These are phyloP conservation scores for Brachypodium distachyon DNA, from an alignment of 202 grass and related monocot genomes.

Conservation along the genomic window DNA sequence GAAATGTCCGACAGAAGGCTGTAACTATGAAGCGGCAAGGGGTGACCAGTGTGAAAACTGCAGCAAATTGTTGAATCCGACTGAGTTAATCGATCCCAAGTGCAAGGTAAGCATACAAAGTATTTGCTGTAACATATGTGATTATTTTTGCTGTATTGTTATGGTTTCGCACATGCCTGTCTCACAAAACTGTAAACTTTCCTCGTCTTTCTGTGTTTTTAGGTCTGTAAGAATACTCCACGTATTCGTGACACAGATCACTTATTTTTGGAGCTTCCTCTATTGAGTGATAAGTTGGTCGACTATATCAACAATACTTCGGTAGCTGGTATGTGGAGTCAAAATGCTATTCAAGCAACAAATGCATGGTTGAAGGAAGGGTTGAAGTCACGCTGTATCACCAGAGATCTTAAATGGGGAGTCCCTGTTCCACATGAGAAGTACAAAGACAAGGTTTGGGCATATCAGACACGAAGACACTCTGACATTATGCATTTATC, in stretches of 20 bases:
- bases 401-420: constrained; percentile 99
- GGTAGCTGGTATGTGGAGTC: constrained; percentile 82
- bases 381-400: constrained; percentile 82
- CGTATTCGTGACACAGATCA: constrained; percentile 86
- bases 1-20: constrained; percentile 68
- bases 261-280: constrained; percentile 93
- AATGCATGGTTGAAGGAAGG: constrained; percentile 99
- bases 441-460: constrained; percentile 86
- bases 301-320: constrained; percentile 83
- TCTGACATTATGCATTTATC: constrained; percentile 18
- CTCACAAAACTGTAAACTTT: neutral
- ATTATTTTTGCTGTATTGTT: neutral
- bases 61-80: constrained; percentile 86
- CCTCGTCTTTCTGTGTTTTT: neutral
- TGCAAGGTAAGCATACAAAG: constrained; percentile 59
- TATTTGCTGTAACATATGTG: neutral
- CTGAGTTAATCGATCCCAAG: constrained; percentile 81
- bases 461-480: constrained; percentile 9
- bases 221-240: constrained; percentile 83
- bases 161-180: neutral
- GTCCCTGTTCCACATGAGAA: constrained; percentile 96
- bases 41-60: constrained; percentile 95
- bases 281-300: constrained; percentile 67
- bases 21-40: constrained; percentile 61
- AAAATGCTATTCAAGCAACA: constrained; percentile 98